A percentile compares a stretch with the other conserved stretches of the same genome.
Evolutionary conservation across 2,329 filamentous ascomycete genomes (phyloP).

Genomic region (Zasmidium citrigriseum): DNA sequence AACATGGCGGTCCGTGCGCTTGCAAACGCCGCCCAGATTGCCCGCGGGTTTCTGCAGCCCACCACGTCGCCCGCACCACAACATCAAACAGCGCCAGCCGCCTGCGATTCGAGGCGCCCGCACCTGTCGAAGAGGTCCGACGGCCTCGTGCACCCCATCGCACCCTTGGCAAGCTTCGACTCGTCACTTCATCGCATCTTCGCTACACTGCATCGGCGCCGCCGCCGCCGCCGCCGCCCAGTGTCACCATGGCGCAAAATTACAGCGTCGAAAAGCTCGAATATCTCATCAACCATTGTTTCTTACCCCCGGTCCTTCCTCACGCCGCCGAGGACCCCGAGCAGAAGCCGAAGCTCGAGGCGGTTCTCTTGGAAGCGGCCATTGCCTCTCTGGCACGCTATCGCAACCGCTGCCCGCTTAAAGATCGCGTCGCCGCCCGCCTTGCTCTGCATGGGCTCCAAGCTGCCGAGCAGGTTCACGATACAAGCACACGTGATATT

Average conservation of each 20-base stretch:
- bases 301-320: constrained; percentile 6
- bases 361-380: background rate
- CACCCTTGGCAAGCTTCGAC: too few relatives aligned
- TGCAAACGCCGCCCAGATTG: background rate
- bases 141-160: background rate
- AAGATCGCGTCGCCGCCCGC: background rate
- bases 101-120: too few relatives aligned
- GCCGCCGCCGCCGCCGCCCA: too few relatives aligned
- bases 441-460: background rate
- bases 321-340: background rate
- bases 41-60: background rate
- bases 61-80: background rate
- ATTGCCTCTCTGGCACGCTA: background rate
- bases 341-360: background rate
- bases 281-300: constrained; percentile 3
- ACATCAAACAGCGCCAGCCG: too few relatives aligned
- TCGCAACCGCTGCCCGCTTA: background rate
- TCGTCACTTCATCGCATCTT: too few relatives aligned
- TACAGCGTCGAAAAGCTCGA: background rate
- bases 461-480: background rate
- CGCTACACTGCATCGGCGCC: background rate
- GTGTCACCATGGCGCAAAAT: background rate
- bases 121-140: background rate
- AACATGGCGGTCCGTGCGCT: background rate
- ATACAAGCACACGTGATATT: background rate